Evolutionary conservation across 192 early-diverging fungal species (phyloP), one percentile per base, ranked within the genome.

Genomic region (Rhizoclosmatium sp.): DNA sequence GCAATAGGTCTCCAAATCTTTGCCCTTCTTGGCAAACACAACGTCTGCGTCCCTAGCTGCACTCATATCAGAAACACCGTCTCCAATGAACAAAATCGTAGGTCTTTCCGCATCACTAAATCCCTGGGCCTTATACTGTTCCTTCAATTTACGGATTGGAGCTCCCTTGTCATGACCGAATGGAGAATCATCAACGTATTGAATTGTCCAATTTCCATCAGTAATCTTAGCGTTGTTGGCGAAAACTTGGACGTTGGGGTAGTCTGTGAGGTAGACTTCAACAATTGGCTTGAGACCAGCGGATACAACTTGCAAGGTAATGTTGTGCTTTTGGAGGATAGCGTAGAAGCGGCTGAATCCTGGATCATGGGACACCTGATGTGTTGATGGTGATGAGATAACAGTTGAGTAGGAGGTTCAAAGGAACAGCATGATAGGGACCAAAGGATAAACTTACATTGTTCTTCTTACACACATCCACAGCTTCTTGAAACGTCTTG

Each of bases 1-100:
- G 77, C 93, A 95, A 81, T 89, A 95, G 16, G 67, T 86, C 80
- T 92, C 92, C 66, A 95, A 76, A 76, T 93, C 88, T 65, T 92
- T 87, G 46, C 89, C 93, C 48, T 84, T 81, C 70, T 92, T 89
- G 3, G 93, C 93, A 83, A 95, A 94, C 41, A 95, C 80, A 21
- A 92, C 59, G 61, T 95, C 93, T 0, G 92, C 92, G 40, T 93
- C 88, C n/a, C 85, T 80, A 16, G 94, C 93, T 31, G 93, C 94
- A 10, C 88, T 89, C 39, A 95, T 84, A 76, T 95, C 94, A 2
- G 89, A 91, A 14, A 95, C 87, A 58, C 94, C 93, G 80, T 95
- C 94, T 4, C 94, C 94, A 56, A 92, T 89, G 79, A 94, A 95
- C 3, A 95, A 83, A 71, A 93, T 83, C 10, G 88, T 40, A 9